Base-by-base conservation (phyloP, 2,329 filamentous ascomycete genomes). In the Botrytis aclada region DNA sequence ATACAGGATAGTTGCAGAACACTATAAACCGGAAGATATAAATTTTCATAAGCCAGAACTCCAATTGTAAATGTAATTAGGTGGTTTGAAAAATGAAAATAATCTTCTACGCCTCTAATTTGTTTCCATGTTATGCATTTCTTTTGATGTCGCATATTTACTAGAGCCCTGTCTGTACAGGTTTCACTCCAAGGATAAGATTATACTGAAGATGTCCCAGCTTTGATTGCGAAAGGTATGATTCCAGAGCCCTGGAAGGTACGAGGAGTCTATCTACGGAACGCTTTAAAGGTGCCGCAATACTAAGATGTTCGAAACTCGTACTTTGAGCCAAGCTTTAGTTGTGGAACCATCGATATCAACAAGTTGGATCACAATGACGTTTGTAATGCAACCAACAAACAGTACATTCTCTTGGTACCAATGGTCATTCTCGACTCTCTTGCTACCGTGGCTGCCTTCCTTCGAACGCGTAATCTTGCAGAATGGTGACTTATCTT, bases 1-100 rank as follows among this genome's bases (percentile, higher is more conserved):
- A n/a, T 92, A 92, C 72, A 86, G 88, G 74, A 89, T 94, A 74
- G 89, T 94, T 60, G 88, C 88, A 60, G 92, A 94, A 79, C 92
- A 94, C 80, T 94, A 94, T 81, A 90, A 92, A 76, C 84, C 86
- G 39, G 91, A 93, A 79, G 92, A 94, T 78, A 88, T 92, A 71
- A 89, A 89, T 77, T 88, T 89, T 74, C 84, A 88, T 74, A 80
- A 81, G 56, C 79, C 79, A 41, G 79, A 80, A 71, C 72, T 81
- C 12, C 77, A 79, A 63, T 77, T 79, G 71, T 79, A 72, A 77
- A 72, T 18, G 32, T 37, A 39, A 39, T 25, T 45, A 64, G 41
- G 41, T 64, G 39, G 61, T 56, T 54, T 67, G n/a, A 39, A 67
- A 54, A 67, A 34, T 65, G n/a, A 37, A 41, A 54, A 51, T 39